A percentile compares a stretch with the other conserved stretches of the same genome.
phyloP scores from a whole-genome alignment of 352 stramenopile genomes.

The Pythium dissimile region DNA sequence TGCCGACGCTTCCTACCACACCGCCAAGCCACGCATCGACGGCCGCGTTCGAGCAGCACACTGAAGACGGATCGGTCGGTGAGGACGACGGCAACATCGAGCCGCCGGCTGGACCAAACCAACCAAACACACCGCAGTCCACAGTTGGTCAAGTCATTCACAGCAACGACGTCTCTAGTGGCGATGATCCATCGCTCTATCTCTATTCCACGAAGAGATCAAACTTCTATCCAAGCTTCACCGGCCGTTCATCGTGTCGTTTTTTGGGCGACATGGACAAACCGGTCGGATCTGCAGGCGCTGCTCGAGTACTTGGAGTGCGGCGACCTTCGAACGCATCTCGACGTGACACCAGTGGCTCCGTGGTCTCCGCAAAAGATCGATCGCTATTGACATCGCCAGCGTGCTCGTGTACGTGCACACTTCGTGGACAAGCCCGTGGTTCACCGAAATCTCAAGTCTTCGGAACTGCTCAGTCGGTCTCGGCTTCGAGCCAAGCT shows the following conservation, averaged over 20 bases:
- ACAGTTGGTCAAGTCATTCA: no score
- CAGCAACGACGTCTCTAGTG: neutral
- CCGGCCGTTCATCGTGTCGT: neutral
- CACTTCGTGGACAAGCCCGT: neutral
- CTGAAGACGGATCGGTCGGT: neutral
- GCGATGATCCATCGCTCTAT: neutral
- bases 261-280: neutral
- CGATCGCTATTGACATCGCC: neutral
- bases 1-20: neutral
- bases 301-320: neutral
- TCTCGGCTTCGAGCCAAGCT: neutral
- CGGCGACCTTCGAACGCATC: neutral
- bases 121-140: no score
- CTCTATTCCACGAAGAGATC: neutral
- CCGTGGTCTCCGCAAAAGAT: neutral
- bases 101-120: no score
- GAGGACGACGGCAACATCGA: neutral
- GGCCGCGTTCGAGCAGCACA: neutral
- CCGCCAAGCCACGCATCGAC: neutral
- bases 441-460: constrained; percentile 9
- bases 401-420: neutral
- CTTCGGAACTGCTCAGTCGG: neutral
- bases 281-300: neutral
- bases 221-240: neutral
- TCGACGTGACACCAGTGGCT: neutral